Evolutionary conservation across 2,329 filamentous ascomycete genomes (phyloP).

Genomic region (Alternaria burnsii): DNA sequence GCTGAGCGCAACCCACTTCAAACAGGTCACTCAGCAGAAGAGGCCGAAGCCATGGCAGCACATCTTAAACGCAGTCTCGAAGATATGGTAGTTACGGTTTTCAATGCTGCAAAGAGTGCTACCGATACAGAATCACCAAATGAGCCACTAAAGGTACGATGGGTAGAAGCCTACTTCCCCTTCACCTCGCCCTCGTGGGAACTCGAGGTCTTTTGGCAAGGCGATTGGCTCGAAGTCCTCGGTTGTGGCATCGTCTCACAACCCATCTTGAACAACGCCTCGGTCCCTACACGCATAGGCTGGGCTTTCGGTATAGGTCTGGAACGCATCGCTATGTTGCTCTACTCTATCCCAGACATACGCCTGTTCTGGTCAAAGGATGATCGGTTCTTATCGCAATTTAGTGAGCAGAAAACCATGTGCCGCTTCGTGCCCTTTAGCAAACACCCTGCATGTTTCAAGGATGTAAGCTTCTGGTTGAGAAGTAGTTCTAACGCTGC

Average conservation of each 20-base stretch:
- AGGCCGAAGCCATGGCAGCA: conserved; percentile 81
- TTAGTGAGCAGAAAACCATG: conserved; percentile 61
- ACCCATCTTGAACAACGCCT: conserved; percentile 78
- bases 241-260: conserved; percentile 93
- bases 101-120: conserved; percentile 75
- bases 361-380: conserved; percentile 95
- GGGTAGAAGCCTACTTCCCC: conserved; percentile 97
- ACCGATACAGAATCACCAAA: conserved; percentile 53
- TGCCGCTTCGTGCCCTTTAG: conserved; percentile 85
- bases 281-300: conserved; percentile 76
- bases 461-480: conserved; percentile 96
- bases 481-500: conserved; percentile 29
- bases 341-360: conserved; percentile 96
- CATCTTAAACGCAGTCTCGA: conserved; percentile 92
- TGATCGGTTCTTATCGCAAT: conserved; percentile 84
- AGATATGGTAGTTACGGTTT: conserved; percentile 87
- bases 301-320: conserved; percentile 97
- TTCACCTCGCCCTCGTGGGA: conserved; percentile 97
- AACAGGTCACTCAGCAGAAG: conserved; percentile 73
- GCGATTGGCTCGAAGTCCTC: conserved; percentile 94
- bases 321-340: conserved; percentile 95
- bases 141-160: conserved; percentile 84
- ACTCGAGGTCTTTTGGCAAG: conserved; percentile 92
- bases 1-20: conserved; percentile 85
- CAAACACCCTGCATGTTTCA: conserved; percentile 86